These are phyloP conservation scores for Lactifluus pinguis DNA, from an alignment of 768 basidiomycete species.

Conservation along the genomic window DNA sequence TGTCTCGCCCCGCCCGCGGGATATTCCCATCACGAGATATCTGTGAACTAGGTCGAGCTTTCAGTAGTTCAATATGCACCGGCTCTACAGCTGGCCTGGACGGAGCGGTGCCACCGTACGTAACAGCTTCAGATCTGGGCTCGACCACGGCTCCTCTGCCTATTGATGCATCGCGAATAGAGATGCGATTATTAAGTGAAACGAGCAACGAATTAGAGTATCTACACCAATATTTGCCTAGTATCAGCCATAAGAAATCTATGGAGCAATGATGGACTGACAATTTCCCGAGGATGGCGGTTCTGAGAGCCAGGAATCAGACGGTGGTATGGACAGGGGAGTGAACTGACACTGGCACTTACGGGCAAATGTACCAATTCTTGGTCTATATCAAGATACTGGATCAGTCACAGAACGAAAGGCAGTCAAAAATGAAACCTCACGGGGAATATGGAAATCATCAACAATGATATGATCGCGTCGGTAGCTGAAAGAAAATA, in stretches of 20 bases:
- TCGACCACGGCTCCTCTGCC: background rate
- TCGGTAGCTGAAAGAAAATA: background rate
- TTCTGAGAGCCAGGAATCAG: background rate
- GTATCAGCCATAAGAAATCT: background rate
- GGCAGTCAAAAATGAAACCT: background rate
- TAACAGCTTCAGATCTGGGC: too few species aligned
- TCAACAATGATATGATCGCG: background rate
- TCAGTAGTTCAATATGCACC: too few species aligned
- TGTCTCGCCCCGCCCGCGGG: too few species aligned
- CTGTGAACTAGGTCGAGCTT: too few species aligned
- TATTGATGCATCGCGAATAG: background rate
- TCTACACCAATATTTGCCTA: background rate
- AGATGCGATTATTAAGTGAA: constrained; percentile 10
- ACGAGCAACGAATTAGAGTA: constrained; percentile 9
- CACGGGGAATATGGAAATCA: background rate
- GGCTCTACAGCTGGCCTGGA: too few species aligned
- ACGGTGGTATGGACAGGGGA: background rate
- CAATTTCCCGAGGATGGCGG: constrained; percentile 6
- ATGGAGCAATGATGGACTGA: background rate
- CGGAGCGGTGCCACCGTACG: too few species aligned
- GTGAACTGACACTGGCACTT: background rate
- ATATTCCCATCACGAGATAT: too few species aligned
- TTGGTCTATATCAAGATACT: background rate
- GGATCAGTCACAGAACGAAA: background rate
- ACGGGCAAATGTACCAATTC: constrained; percentile 8